phyloP scores from a whole-genome alignment of 225 moss, liverwort and hornwort genomes.

The Anthoceros angustus region DNA sequence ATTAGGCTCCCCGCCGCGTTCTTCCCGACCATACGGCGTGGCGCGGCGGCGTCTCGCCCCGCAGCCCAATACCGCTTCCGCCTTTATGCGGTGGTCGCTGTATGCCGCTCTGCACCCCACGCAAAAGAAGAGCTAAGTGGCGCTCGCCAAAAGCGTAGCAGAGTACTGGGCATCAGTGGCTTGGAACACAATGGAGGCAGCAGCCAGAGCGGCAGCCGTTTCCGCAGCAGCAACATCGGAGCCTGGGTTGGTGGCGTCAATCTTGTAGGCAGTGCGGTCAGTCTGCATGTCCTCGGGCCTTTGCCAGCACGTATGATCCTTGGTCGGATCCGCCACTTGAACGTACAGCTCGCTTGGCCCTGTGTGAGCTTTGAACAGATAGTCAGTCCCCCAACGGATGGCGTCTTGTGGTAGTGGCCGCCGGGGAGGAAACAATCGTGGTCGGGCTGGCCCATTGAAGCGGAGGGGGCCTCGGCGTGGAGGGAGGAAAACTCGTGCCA shows the following conservation, averaged over 20 bases:
- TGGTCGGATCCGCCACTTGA: constrained; percentile 38
- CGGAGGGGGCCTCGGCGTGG: constrained; percentile 29
- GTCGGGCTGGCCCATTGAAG: too few species aligned
- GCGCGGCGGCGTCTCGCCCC: too few species aligned
- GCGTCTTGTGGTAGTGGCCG: constrained; percentile 21
- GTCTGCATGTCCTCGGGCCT: too few species aligned
- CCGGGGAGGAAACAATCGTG: too few species aligned
- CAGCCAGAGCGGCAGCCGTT: constrained; percentile 86
- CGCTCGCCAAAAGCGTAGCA: too few species aligned
- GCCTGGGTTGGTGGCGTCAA: constrained; percentile 36
- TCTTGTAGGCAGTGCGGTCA: too few species aligned
- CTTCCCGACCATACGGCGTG: too few species aligned
- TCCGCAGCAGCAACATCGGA: constrained; percentile 78
- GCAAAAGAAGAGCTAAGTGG: constrained; percentile 58
- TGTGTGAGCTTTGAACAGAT: constrained; percentile 29
- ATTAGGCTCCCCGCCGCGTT: too few species aligned
- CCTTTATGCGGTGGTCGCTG: too few species aligned
- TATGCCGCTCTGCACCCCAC: constrained; percentile 48
- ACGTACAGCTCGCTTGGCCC: constrained; percentile 34
- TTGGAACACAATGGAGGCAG: constrained; percentile 48
- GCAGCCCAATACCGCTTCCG: too few species aligned
- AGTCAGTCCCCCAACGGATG: constrained; percentile 43
- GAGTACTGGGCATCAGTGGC: constrained; percentile 34
- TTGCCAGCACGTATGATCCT: too few species aligned
- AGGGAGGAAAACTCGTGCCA: too few species aligned